Evolutionary conservation across 768 basidiomycete species (phyloP), one percentile per base, ranked within the genome.

Genomic region (Myochromella boudieri): DNA sequence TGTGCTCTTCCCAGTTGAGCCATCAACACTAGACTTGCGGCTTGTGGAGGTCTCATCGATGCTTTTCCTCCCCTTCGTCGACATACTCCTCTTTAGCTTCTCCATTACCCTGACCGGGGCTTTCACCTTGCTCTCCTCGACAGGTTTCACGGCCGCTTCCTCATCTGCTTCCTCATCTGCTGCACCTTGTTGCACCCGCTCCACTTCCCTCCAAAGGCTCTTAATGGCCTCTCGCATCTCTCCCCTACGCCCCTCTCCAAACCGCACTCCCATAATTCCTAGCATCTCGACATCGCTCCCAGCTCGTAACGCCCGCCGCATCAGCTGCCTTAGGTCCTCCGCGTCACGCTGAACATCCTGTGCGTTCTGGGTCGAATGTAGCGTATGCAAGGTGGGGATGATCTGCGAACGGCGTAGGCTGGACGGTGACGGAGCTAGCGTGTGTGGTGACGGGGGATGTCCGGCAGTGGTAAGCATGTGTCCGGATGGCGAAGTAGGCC

Each of bases 191-290:
- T n/a, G n/a, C n/a, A 74, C 70, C 15, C 58, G 54, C 67, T 83
- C 82, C 40, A 87, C 67, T 12, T 80, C 81, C 18, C 88, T 67
- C 65, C 88, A 87, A 14, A 91, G 70, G 3, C 88, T 83, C 67
- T 87, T 88, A 61, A 90, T 81, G 10, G 87, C 87, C 62, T 91
- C 89, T 1, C 84, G 83, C 76, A 88, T 84, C 61, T 88, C 85
- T 36, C 80, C 77, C 37, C 80, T 68, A 26, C 73, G 73, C n/a
- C n/a, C n/a, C n/a, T n/a, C n/a, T n/a, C n/a, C n/a, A n/a, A n/a
- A n/a, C n/a, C n/a, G n/a, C 34, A 85, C 76, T 52, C 85, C 79
- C 31, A 89, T 68, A 1, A 83, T 74, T 15, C 72, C 68, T 25
- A 87, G 65, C 74, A 89, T 80, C 53, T 81, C 77, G 7, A 69